Percentiles rank a stretch among this genome's conserved stretches.
phyloP scores from a whole-genome alignment of 192 early-diverging fungal species.

The Coemansia sp. region DNA sequence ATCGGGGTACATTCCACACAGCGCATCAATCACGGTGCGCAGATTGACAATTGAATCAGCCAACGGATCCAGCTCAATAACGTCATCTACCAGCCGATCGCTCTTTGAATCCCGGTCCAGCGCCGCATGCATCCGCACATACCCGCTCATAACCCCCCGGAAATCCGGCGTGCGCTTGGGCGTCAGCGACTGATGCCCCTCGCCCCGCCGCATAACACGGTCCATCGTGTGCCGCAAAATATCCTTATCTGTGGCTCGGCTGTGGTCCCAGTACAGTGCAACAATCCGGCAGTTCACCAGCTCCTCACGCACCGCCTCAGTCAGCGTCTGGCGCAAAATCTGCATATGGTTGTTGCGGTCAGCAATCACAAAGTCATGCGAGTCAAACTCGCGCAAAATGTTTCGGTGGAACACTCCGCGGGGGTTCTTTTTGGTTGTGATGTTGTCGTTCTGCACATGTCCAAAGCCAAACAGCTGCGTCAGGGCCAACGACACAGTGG shows the following conservation, averaged over 20 bases:
- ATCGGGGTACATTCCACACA: constrained; percentile 43
- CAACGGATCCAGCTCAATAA: constrained; percentile 60
- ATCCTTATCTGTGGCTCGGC: constrained; percentile 31
- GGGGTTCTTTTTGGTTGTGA: constrained; percentile 58
- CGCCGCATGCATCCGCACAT: constrained; percentile 54
- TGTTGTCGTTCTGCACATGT: constrained; percentile 83
- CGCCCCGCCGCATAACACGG: constrained; percentile 67
- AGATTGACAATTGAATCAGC: constrained; percentile 56
- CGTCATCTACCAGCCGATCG: constrained; percentile 57
- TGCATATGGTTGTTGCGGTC: constrained; percentile 77
- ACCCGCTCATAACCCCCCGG: constrained; percentile 57
- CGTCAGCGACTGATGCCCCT: constrained; percentile 78
- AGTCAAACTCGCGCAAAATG: constrained; percentile 59
- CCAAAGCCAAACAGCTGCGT: constrained; percentile 62
- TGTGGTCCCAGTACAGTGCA: constrained; percentile 74
- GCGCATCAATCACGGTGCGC: constrained; percentile 40
- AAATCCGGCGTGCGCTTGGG: constrained; percentile 63
- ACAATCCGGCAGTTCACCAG: constrained; percentile 67
- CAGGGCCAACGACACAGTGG: constrained; percentile 59
- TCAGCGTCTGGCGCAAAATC: constrained; percentile 57
- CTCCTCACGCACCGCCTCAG: constrained; percentile 44
- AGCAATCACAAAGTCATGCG: constrained; percentile 69
- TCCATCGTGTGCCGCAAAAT: constrained; percentile 56
- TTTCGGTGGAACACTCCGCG: constrained; percentile 57
- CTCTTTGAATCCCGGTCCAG: constrained; percentile 55